Base-by-base conservation (phyloP, 2,329 filamentous ascomycete species). In the Rhinocladiella similis region DNA sequence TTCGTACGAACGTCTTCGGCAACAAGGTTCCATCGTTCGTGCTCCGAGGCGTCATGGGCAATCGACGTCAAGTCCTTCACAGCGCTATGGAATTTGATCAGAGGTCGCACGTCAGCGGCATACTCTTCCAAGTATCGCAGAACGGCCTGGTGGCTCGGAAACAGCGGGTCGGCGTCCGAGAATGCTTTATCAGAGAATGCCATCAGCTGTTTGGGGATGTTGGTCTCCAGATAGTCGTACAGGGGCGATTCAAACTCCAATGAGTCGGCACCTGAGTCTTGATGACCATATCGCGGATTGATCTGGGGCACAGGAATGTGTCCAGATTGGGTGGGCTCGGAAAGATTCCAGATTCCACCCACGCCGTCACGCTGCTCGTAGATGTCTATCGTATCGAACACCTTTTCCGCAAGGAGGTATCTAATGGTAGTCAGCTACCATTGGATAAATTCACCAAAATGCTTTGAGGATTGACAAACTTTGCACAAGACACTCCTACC, bases 171-270 rank as follows among this genome's bases (percentile, higher is more conserved):
- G 12, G 84, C 80, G 1, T 78, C 66, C 0, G 83, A 80, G 66
- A 94, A 94, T 0, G 80, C 69, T 5, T 83, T 75, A 63, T 93
- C 88, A 3, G 86, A 87, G 70, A 86, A 97, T 3, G 80, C 77
- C 93, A 97, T 97, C 50, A 97, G 70, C 0, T 80, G 78, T 57
- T 88, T 84, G 0, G 91, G 89, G 47, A 97, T 91, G 70, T 97
- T 97, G 19, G 92, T 91, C 67, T 96, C 87, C 14, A 97, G 77
- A 20, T 81, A 75, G 47, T 91, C 84, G 71, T 97, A 97, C 73
- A 96, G 83, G 2, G 92, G 89, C 16, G 89, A 90, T n/a, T 90
- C 79, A 67, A 93, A 96, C 2, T 85, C 71, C 5, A 87, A 82
- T 1, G 81, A 68, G 7, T 60, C 59, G 22, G 22, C 22, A 18